Base-by-base conservation (phyloP, 345 rosid species). In the Carallia pectinifolia region DNA sequence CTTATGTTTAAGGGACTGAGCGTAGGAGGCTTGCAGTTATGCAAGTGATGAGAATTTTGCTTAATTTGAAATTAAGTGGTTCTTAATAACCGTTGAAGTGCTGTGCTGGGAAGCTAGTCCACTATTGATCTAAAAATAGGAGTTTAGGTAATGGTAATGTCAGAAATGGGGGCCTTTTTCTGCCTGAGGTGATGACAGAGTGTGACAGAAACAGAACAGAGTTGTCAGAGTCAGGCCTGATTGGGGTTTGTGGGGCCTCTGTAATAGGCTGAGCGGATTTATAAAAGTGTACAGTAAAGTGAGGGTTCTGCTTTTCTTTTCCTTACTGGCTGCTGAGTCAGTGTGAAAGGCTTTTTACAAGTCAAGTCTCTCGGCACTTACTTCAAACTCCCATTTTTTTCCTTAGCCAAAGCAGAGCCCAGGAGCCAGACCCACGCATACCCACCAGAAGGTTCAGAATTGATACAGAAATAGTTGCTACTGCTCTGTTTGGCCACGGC, bases 381-480 rank as follows among this genome's bases (percentile, higher is more conserved):
- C 31, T 8, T 30, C 4, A 56, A 56, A 31, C 50, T 2, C 16
- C 50, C 48, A 2, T 37, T 67, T 13, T n/a, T 69, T n/a, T 61
- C 39, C 61, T 23, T 36, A 53, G 53, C 54, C 53, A 70, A 33
- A 47, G 44, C 39, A 59, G 47, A 39, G 50, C 17, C 15, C 50
- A 34, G n/a, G 31, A 7, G 7, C 64, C 62, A 73, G 71, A 73
- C 61, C 77, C 76, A 72, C 73, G 53, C 80, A 66, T 76, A 63
- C 77, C 66, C 69, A 60, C 33, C 85, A 76, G 77, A 80, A 59
- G 47, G 30, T 74, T 56, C 83, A 74, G 77, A 62, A 52, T 30
- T 29, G 52, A 31, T 44, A 17, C 60, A 62, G 74, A 30, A 7
- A 36, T 13, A 23, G 68, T 23, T 58, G 65, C 58, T 56, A 2